phyloP scores from a whole-genome alignment of 805 yeast species.

The Tetrapisispora arboricola region DNA sequence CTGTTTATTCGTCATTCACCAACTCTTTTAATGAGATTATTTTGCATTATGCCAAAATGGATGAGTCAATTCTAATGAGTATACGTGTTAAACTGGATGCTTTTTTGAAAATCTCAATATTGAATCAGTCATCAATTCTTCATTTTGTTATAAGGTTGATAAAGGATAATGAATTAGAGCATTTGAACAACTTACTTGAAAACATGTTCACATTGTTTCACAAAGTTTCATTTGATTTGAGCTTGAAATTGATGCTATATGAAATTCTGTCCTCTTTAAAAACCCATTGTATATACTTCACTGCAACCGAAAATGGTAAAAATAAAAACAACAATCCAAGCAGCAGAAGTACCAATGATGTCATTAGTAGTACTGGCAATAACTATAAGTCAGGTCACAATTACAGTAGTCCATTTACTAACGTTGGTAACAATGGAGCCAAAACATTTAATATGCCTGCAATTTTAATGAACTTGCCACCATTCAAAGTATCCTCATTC shows the following conservation, averaged over 20 bases:
- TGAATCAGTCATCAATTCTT: slow-evolving; percentile 22
- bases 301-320: slow-evolving; percentile 10
- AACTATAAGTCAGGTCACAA: no score
- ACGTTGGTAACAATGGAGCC: background rate
- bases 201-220: slow-evolving; percentile 17
- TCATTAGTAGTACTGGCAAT: background rate
- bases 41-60: slow-evolving; percentile 8
- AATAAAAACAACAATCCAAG: background rate
- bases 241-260: slow-evolving; percentile 23
- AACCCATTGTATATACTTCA: slow-evolving; percentile 19
- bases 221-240: slow-evolving; percentile 19
- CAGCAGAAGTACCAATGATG: background rate
- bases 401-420: no score
- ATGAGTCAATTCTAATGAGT: slow-evolving; percentile 5
- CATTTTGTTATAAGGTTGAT: slow-evolving; percentile 11
- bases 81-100: slow-evolving; percentile 11
- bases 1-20: background rate
- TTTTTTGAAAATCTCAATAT: slow-evolving; percentile 19
- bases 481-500: slow-evolving; percentile 27
- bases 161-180: slow-evolving; percentile 2
- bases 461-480: slow-evolving; percentile 19
- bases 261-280: slow-evolving; percentile 25
- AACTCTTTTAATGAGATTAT: slow-evolving; percentile 6
- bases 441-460: slow-evolving; percentile 14
- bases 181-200: slow-evolving; percentile 8